phyloP scores from a whole-genome alignment of 495 filamentous ascomycete species.

The Tuber umbilicatum region DNA sequence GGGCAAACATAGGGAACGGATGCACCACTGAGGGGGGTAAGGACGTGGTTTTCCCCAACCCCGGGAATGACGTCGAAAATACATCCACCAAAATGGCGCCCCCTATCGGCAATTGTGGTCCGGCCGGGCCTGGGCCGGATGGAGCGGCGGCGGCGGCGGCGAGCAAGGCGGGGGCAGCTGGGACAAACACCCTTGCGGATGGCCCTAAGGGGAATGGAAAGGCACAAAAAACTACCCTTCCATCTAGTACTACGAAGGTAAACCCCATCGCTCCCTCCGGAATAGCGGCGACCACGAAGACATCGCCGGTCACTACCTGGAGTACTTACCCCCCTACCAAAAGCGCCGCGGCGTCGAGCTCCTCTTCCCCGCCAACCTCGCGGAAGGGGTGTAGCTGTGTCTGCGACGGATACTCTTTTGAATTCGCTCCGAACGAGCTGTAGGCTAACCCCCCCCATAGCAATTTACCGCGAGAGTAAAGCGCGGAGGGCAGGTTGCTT shows the following conservation, averaged over 20 bases:
- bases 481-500: not conserved
- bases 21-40: conserved; percentile 16
- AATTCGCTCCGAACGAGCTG: not conserved
- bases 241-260: not conserved
- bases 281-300: not conserved
- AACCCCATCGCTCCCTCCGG: not conserved
- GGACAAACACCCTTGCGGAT: not conserved
- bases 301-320: not conserved
- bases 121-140: not conserved
- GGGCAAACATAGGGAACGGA: conserved; percentile 42
- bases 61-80: conserved; percentile 25
- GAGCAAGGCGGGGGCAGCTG: not conserved
- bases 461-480: not conserved
- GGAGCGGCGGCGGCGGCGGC: not conserved
- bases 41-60: conserved; percentile 33
- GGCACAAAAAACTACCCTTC: not conserved
- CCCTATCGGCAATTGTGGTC: not conserved
- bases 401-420: not conserved
- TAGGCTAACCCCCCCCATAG: not conserved
- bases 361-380: not conserved
- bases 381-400: not conserved
- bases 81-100: not conserved
- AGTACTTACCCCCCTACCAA: not conserved
- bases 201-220: not conserved
- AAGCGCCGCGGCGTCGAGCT: not conserved